phyloP scores from a whole-genome alignment of 2,329 filamentous ascomycete genomes.

The Zalaria obscura region DNA sequence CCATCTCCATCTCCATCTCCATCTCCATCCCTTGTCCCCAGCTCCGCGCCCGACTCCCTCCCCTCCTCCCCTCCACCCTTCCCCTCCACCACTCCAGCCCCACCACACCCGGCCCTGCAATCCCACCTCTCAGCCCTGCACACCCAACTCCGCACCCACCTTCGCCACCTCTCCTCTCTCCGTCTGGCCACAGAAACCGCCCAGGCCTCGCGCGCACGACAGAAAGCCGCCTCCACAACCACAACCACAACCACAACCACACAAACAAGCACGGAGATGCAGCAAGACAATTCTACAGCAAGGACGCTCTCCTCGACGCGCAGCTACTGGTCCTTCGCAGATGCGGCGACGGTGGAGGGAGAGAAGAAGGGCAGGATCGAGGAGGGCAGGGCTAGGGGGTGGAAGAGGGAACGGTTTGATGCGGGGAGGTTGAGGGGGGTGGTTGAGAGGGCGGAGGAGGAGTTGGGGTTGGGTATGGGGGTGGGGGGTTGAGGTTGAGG shows the following conservation, averaged over 20 bases:
- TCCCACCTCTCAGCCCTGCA: conserved; percentile 13
- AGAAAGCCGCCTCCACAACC: too few relatives aligned
- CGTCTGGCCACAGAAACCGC: conserved; percentile 2
- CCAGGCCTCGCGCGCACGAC: conserved; percentile 6
- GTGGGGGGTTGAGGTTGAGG: too few relatives aligned
- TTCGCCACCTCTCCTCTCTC: conserved; percentile 10
- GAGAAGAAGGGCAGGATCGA: conserved; percentile 14
- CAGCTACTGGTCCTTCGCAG: conserved; percentile 10
- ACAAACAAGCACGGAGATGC: too few relatives aligned
- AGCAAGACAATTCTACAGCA: too few relatives aligned
- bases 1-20: too few relatives aligned
- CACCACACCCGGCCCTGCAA: conserved; percentile 4
- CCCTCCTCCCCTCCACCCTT: background rate
- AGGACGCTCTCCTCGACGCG: background rate
- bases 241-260: background rate
- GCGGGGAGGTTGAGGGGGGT: conserved; percentile 12
- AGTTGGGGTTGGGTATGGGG: conserved; percentile 7
- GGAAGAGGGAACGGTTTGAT: conserved; percentile 15
- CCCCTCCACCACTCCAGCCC: background rate
- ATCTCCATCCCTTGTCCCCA: too few relatives aligned
- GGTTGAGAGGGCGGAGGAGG: conserved; percentile 15
- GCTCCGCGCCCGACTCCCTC: background rate
- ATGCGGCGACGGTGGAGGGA: conserved; percentile 9
- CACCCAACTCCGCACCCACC: conserved; percentile 20
- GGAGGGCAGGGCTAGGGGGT: conserved; percentile 13